These are phyloP conservation scores for Silybum marianum DNA, from an alignment of 129 eudicot species.

Conservation along the genomic window DNA sequence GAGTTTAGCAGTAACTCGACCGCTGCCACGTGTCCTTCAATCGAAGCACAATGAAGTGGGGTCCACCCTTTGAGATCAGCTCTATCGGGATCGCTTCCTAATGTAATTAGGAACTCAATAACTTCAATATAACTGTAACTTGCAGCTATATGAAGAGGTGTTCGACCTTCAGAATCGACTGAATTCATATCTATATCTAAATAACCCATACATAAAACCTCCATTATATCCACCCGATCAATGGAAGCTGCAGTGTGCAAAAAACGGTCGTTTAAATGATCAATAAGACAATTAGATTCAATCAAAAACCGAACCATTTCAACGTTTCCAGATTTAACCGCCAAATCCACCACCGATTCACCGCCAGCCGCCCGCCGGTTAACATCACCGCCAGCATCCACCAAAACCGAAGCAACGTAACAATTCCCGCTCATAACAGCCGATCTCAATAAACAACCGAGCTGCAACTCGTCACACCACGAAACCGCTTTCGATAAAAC, in stretches of 20 bases:
- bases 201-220: constrained; percentile 55
- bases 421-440: constrained; percentile 47
- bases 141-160: constrained; percentile 75
- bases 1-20: constrained; percentile 45
- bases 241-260: constrained; percentile 57
- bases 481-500: constrained; percentile 55
- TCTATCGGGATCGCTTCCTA: constrained; percentile 55
- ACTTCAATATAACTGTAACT: constrained; percentile 48
- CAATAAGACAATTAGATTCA: constrained; percentile 47
- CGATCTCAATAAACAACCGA: constrained; percentile 43
- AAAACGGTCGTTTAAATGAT: constrained; percentile 44
- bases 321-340: constrained; percentile 45
- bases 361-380: constrained; percentile 32
- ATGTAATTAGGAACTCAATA: constrained; percentile 51
- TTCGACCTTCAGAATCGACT: constrained; percentile 46
- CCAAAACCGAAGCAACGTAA: constrained; percentile 44
- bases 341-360: constrained; percentile 49
- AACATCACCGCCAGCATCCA: constrained; percentile 58
- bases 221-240: constrained; percentile 62
- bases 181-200: constrained; percentile 56
- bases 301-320: constrained; percentile 50
- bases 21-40: constrained; percentile 49
- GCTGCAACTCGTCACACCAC: constrained; percentile 47
- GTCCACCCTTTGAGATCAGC: constrained; percentile 52
- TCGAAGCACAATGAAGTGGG: constrained; percentile 58